Conservation (phyloP, 139 green algal genomes). For the Coccomyxa sp. region DNA sequence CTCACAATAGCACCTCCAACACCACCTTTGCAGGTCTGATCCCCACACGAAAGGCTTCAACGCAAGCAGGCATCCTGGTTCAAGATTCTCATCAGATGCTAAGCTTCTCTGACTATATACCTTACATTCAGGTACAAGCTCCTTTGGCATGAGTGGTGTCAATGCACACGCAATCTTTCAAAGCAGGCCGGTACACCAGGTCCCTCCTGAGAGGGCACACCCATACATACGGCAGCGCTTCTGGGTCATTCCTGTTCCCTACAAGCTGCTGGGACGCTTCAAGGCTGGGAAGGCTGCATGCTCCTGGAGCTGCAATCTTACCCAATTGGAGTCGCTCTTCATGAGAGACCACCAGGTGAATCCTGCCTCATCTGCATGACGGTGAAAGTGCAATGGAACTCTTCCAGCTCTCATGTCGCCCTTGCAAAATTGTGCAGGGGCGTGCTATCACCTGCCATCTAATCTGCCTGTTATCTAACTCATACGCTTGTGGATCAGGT, state of each 20-base stretch:
- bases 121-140: conserved; percentile 31
- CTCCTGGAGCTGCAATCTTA: conserved; percentile 1
- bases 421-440: too few relatives aligned
- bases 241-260: conserved; percentile 14
- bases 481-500: conserved; percentile 11
- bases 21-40: too few relatives aligned
- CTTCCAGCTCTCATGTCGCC: neutral
- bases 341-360: conserved; percentile 31
- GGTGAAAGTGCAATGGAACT: neutral
- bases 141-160: conserved; percentile 47
- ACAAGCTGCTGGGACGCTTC: conserved; percentile 2
- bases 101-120: too few relatives aligned
- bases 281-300: neutral
- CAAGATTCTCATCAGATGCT: too few relatives aligned
- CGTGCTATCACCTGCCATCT: too few relatives aligned
- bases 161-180: conserved; percentile 43
- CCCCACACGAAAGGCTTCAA: too few relatives aligned
- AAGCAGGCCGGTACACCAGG: neutral
- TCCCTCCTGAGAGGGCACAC: neutral
- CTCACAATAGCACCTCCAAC: too few relatives aligned
- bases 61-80: too few relatives aligned
- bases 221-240: neutral
- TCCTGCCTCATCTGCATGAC: neutral
- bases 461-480: too few relatives aligned
- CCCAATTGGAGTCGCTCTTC: conserved; percentile 10